Conservation (phyloP, 139 green algal species). For the Chlamydomonas schloesseri region DNA sequence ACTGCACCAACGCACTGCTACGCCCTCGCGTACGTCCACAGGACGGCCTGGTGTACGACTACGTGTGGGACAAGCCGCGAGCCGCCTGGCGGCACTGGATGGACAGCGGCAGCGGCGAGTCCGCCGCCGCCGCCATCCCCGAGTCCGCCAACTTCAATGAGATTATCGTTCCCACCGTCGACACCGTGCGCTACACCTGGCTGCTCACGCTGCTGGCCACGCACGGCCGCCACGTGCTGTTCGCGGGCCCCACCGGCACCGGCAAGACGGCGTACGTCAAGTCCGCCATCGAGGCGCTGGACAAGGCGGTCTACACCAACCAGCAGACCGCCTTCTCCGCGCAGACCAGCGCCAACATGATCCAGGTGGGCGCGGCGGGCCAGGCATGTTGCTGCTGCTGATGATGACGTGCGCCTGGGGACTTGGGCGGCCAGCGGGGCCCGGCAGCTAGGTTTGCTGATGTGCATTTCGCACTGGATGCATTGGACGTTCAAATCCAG, state of each 20-base stretch:
- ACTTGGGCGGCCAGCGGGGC: no score
- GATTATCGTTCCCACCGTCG: constrained; percentile 79
- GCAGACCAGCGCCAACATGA: constrained; percentile 67
- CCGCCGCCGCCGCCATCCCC: constrained; percentile 27
- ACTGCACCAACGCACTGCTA: no score
- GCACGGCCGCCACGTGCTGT: constrained; percentile 68
- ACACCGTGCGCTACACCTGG: constrained; percentile 77
- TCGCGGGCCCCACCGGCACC: constrained; percentile 69
- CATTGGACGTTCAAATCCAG: no score
- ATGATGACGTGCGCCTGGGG: no score
- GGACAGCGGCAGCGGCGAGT: constrained; percentile 42
- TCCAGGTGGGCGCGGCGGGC: constrained; percentile 20
- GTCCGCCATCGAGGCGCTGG: constrained; percentile 59
- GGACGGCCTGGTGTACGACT: constrained; percentile 76
- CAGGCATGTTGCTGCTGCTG: no score
- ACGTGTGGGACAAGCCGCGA: constrained; percentile 68
- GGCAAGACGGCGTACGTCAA: constrained; percentile 86
- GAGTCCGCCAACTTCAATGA: constrained; percentile 54
- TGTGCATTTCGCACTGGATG: no score
- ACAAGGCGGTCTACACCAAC: constrained; percentile 69
- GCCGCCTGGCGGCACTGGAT: constrained; percentile 72
- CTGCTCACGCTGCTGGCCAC: constrained; percentile 63
- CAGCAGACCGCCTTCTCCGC: constrained; percentile 79
- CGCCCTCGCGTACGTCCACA: no score
- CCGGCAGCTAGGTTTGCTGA: no score